These are phyloP conservation scores for Setaria viridis DNA, from an alignment of 202 grass and related monocot species.

Conservation along the genomic window DNA sequence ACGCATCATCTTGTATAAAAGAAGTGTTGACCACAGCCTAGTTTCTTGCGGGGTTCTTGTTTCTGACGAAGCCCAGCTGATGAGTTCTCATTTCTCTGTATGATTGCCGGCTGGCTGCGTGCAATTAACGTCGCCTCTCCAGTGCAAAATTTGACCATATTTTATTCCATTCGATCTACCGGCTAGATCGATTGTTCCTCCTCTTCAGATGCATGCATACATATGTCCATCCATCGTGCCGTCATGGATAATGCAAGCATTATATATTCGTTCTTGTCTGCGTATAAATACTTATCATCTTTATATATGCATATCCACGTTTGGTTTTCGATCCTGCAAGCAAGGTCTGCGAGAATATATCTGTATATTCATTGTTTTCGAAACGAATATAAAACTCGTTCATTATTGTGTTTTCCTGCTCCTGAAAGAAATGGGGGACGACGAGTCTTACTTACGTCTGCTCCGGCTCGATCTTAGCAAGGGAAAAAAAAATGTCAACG, in stretches of 20 bases:
- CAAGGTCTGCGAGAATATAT: conserved; percentile 22
- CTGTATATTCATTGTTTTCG: too few species aligned
- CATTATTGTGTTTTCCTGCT: conserved; percentile 41
- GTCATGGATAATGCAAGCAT: not conserved
- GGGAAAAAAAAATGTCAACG: conserved; percentile 14
- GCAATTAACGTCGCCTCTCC: conserved; percentile 32
- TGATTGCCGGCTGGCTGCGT: conserved; percentile 33
- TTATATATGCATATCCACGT: conserved; percentile 40
- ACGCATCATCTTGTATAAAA: conserved; percentile 14
- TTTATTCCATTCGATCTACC: not conserved
- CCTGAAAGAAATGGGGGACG: not conserved
- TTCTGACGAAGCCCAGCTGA: conserved; percentile 26
- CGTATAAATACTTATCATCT: not conserved
- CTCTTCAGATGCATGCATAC: not conserved
- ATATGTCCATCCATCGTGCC: not conserved
- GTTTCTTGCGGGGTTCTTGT: conserved; percentile 21
- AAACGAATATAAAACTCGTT: conserved; percentile 15
- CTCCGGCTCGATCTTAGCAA: conserved; percentile 5
- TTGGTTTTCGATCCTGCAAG: conserved; percentile 26
- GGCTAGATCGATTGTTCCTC: not conserved
- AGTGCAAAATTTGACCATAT: not conserved
- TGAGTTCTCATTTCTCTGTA: conserved; percentile 40
- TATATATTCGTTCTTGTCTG: not conserved
- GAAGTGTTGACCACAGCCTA: conserved; percentile 32
- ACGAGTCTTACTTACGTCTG: not conserved